Evolutionary conservation across 1,284 basidiomycete genomes (phyloP).

Genomic region (Malassezia psittaci): DNA sequence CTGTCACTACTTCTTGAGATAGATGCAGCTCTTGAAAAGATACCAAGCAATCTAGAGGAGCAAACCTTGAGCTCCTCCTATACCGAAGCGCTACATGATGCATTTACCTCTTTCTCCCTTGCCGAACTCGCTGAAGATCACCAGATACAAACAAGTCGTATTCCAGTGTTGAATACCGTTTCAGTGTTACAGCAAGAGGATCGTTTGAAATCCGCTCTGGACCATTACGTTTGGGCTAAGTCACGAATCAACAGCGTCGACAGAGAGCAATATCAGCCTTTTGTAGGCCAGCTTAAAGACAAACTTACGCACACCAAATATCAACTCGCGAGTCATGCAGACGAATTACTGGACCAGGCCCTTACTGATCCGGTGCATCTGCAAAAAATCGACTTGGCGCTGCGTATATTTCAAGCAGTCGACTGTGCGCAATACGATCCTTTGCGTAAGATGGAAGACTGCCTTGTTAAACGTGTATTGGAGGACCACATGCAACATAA

Average conservation of each 20-base stretch:
- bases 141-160: background rate
- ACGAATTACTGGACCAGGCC: background rate
- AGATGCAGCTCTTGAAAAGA: background rate
- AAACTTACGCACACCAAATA: background rate
- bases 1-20: slow-evolving; percentile 5
- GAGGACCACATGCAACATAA: background rate
- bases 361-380: background rate
- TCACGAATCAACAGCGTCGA: background rate
- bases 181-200: background rate
- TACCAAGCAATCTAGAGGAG: background rate
- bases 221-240: background rate
- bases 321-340: background rate
- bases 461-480: background rate
- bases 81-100: background rate
- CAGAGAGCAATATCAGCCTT: background rate
- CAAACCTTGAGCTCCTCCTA: background rate
- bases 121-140: background rate
- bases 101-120: background rate
- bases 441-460: background rate
- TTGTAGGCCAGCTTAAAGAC: background rate
- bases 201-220: background rate
- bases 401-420: background rate
- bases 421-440: background rate
- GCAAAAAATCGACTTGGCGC: background rate
- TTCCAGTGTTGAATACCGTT: background rate